Percentiles rank a stretch among this genome's conserved stretches.
phyloP scores from a whole-genome alignment of 208 protist species.

The Leishmania lainsoni region DNA sequence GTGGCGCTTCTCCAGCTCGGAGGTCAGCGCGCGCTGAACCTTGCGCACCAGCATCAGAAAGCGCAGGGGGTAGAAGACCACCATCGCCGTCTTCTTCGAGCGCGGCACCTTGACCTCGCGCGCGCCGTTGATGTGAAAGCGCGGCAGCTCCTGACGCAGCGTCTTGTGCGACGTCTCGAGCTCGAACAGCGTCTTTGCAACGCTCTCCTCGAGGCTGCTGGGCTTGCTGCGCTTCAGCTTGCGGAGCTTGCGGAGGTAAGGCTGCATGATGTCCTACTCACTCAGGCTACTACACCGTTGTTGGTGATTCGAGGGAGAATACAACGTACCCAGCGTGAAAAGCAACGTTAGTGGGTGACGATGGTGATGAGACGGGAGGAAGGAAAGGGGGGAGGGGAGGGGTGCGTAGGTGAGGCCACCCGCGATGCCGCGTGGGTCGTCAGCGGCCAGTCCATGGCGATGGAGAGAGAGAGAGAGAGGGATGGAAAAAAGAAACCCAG shows the following conservation, averaged over 20 bases:
- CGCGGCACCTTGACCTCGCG: slow-evolving; percentile 83
- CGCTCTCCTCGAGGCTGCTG: slow-evolving; percentile 89
- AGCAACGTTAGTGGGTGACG: not conserved
- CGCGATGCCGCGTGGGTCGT: not conserved
- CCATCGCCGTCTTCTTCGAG: slow-evolving; percentile 86
- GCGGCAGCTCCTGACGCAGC: slow-evolving; percentile 92
- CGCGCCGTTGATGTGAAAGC: slow-evolving; percentile 95
- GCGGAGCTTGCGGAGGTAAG: slow-evolving; percentile 94
- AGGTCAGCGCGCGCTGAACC: slow-evolving; percentile 94
- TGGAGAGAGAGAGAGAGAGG: not conserved
- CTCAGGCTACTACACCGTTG: not conserved
- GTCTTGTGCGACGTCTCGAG: slow-evolving; percentile 93
- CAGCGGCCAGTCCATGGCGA: not conserved
- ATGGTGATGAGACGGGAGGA: too few species aligned
- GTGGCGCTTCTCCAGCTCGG: slow-evolving; percentile 99
- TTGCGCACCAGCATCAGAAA: slow-evolving; percentile 97
- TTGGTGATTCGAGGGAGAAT: too few species aligned
- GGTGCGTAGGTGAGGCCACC: not conserved
- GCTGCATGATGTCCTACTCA: slow-evolving; percentile 37
- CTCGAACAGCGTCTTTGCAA: slow-evolving; percentile 95
- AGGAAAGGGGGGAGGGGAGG: not conserved
- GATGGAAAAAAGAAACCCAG: not conserved
- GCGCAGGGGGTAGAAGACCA: slow-evolving; percentile 98
- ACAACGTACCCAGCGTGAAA: too few species aligned
- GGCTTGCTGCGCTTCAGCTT: slow-evolving; percentile 91